phyloP scores from a whole-genome alignment of 371 early-diverging fungal genomes.

The Mucor velutinosus region DNA sequence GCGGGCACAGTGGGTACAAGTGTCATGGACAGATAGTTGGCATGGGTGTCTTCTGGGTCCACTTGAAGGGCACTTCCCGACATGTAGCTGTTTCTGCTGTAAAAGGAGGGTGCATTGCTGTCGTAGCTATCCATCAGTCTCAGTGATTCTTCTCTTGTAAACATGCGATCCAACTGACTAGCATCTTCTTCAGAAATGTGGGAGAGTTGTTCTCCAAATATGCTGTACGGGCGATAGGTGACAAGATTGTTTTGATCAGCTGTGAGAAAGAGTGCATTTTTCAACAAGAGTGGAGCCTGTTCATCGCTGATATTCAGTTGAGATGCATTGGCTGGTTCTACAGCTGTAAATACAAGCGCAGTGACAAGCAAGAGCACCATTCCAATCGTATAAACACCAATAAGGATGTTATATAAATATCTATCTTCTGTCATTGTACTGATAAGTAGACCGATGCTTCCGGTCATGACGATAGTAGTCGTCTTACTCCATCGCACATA shows the following conservation, averaged over 20 bases:
- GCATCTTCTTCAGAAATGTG: constrained; percentile 49
- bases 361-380: constrained; percentile 11
- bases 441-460: constrained; percentile 11
- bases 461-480: constrained; percentile 10
- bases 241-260: constrained; percentile 21
- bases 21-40: not conserved
- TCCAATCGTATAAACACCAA: constrained; percentile 8
- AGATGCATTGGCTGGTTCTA: constrained; percentile 18
- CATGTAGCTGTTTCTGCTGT: constrained; percentile 6
- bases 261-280: constrained; percentile 31
- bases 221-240: constrained; percentile 45
- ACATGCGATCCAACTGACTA: constrained; percentile 35
- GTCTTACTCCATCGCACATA: constrained; percentile 22
- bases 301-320: constrained; percentile 33
- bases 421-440: constrained; percentile 1
- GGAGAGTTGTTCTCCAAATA: constrained; percentile 49
- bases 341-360: constrained; percentile 1
- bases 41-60: not conserved
- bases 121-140: constrained; percentile 22
- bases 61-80: not conserved
- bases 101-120: constrained; percentile 23
- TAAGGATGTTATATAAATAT: constrained; percentile 3
- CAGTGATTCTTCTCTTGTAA: constrained; percentile 23
- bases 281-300: constrained; percentile 34
- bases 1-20: constrained; percentile 22